Conservation (phyloP, 2,329 filamentous ascomycete species). For the Ustulina deusta region DNA sequence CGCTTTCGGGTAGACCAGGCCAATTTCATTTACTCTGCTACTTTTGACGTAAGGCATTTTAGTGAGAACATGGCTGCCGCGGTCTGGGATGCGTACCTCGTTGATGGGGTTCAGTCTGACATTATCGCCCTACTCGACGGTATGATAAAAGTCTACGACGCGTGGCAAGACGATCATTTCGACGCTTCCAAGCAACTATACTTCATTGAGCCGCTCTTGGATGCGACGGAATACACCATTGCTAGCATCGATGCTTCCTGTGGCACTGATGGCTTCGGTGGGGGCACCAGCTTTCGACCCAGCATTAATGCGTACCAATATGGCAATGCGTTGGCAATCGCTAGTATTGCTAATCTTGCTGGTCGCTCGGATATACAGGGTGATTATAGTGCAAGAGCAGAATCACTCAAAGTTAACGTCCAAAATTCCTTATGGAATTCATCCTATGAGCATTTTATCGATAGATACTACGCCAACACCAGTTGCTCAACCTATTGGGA, state of each 20-base stretch:
- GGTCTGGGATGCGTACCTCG: conserved; percentile 31
- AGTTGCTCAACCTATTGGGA: conserved; percentile 31
- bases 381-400: conserved; percentile 31
- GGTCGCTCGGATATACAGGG: conserved; percentile 11
- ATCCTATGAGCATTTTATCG: conserved; percentile 34
- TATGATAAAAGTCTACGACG: conserved; percentile 27
- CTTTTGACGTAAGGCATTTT: conserved; percentile 22
- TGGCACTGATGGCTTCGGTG: conserved; percentile 28
- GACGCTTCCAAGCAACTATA: conserved; percentile 29
- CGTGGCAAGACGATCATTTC: conserved; percentile 29
- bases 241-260: conserved; percentile 35
- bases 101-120: conserved; percentile 32
- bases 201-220: conserved; percentile 29
- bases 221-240: conserved; percentile 35
- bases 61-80: conserved; percentile 25
- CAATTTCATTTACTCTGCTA: conserved; percentile 28
- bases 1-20: conserved; percentile 32
- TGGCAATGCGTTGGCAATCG: conserved; percentile 33
- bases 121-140: conserved; percentile 23
- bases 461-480: conserved; percentile 27
- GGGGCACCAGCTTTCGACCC: conserved; percentile 27
- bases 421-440: conserved; percentile 31
- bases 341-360: conserved; percentile 26
- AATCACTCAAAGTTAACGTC: conserved; percentile 22
- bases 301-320: conserved; percentile 37